Evolutionary conservation across 2,329 filamentous ascomycete species (phyloP), one percentile per base, ranked within the genome.

Genomic region (Stachybotrys chartarum): DNA sequence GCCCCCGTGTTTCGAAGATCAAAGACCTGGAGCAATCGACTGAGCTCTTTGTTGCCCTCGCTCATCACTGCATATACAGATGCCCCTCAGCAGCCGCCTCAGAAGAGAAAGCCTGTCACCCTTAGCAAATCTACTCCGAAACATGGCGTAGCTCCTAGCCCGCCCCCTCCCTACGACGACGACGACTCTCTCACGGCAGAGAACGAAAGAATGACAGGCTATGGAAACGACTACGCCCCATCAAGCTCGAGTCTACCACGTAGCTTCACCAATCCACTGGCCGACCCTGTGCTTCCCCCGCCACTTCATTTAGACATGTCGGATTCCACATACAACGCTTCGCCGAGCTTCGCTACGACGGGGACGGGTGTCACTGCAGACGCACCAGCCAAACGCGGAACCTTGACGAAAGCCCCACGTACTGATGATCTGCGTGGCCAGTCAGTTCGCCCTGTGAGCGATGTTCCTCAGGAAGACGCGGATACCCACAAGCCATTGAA

Each of bases 41-140:
- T 72, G 48, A 72, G 70, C 47, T 66, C 68, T 18, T 62, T 73
- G 47, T 61, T 73, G 50, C 72, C 71, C 51, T 67, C 69, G 61
- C 72, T 75, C 66, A 74, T 69, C 50, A 54, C 67, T 55, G 64
- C 66, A 47, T 59, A 64, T 52, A 56, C 65, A 66, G 71, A 72
- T 59, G 55, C 63, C 35, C 35, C 42, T 55, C 59, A 39, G 59
- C 60, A 54, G 55, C 60, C 48, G 53, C 66, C 42, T 60, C 58
- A 42, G 35, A 42, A 42, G 46, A 69, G 63, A 44, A 68, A 64
- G 31, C 60, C 64, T 39, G 44, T 64, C 56, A 55, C 58, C 54
- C 16, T 54, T 51, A 35, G 52, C 46, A 56, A 47, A 42, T n/a
- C 18, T 7, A 42, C 39, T 53, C 54, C 45, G 35, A 42, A 42